A percentile compares a stretch with the other conserved stretches of the same genome.
Evolutionary conservation across 1,139 yeast species (phyloP).

Genomic region (Hemisphaericaspora xylanilytica): DNA sequence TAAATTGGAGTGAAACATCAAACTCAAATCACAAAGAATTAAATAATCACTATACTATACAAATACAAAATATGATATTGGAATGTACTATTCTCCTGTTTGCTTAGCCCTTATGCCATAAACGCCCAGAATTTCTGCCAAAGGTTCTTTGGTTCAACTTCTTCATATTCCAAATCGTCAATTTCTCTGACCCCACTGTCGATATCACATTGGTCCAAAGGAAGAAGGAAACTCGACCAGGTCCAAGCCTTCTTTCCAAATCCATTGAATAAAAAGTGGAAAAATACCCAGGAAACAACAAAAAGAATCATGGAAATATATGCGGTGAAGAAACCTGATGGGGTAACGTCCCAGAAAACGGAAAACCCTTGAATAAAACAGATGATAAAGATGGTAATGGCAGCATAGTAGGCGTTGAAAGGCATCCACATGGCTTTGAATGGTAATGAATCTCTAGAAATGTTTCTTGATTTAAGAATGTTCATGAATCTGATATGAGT

Average conservation of each 20-base stretch:
- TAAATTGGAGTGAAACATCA: too few species aligned
- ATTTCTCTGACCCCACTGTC: conserved; percentile 59
- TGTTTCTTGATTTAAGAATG: conserved; percentile 56
- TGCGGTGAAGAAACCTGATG: conserved; percentile 59
- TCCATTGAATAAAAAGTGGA: conserved; percentile 50
- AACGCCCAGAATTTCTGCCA: conserved; percentile 56
- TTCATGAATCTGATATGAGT: conserved; percentile 69
- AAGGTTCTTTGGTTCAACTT: conserved; percentile 46
- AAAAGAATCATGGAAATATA: conserved; percentile 62
- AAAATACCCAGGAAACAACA: conserved; percentile 48
- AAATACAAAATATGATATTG: too few species aligned
- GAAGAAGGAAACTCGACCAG: conserved; percentile 34
- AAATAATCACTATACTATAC: too few species aligned
- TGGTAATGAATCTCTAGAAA: conserved; percentile 64
- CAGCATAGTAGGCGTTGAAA: conserved; percentile 58
- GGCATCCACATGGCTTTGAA: conserved; percentile 70
- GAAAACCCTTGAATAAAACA: conserved; percentile 70
- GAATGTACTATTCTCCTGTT: too few species aligned
- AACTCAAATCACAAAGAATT: too few species aligned
- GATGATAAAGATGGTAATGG: conserved; percentile 48
- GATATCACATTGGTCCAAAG: conserved; percentile 57
- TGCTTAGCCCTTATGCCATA: conserved; percentile 23
- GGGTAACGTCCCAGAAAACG: conserved; percentile 56
- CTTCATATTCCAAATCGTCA: conserved; percentile 52
- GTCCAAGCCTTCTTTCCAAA: conserved; percentile 31